Evolutionary conservation across 805 yeast genomes (phyloP).

Genomic region (Metschnikowia aberdeeniae): DNA sequence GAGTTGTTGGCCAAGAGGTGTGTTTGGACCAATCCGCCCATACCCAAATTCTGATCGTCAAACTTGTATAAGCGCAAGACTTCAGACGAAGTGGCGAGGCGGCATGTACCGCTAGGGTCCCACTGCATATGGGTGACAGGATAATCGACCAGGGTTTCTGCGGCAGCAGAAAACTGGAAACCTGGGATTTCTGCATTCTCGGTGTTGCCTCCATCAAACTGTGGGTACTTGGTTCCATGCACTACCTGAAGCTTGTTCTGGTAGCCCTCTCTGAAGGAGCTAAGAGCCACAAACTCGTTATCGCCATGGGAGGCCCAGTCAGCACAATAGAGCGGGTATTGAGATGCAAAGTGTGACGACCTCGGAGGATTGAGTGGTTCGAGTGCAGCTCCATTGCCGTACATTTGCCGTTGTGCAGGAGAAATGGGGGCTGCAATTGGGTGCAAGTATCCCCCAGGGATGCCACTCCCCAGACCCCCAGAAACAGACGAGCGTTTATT

Average conservation of each 20-base stretch:
- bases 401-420: neutral
- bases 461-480: constrained; percentile 5
- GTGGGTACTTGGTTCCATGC: constrained; percentile 23
- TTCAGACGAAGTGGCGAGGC: constrained; percentile 69
- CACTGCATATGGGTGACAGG: constrained; percentile 73
- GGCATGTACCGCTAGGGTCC: constrained; percentile 52
- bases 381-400: neutral
- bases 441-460: neutral
- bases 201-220: constrained; percentile 21
- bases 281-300: constrained; percentile 54
- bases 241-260: constrained; percentile 59
- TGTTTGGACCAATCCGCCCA: constrained; percentile 35
- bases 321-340: constrained; percentile 31
- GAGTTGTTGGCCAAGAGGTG: constrained; percentile 39
- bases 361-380: neutral
- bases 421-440: neutral
- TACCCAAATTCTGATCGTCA: constrained; percentile 40
- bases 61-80: constrained; percentile 61
- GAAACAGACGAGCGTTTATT: constrained; percentile 15
- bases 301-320: constrained; percentile 31
- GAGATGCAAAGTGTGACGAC: constrained; percentile 18
- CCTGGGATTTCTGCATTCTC: constrained; percentile 16
- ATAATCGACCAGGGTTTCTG: constrained; percentile 54
- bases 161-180: constrained; percentile 42
- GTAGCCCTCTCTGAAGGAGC: constrained; percentile 77